Evolutionary conservation across 2,329 filamentous ascomycete genomes (phyloP).

Genomic region (Lecanoromycetidae sp.): DNA sequence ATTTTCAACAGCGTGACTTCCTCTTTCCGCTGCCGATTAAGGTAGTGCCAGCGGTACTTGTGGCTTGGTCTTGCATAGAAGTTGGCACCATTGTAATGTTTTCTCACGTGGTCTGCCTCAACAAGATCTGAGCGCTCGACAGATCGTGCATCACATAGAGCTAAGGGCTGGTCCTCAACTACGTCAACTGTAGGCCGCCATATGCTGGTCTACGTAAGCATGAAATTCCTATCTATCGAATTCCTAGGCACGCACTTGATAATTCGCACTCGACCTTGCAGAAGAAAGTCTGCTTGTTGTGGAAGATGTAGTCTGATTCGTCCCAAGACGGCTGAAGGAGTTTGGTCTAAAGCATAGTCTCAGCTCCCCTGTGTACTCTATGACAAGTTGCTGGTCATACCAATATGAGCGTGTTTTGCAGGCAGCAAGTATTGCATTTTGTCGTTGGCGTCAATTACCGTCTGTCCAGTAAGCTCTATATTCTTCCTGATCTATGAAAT

Average conservation of each 20-base stretch:
- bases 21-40: constrained; percentile 10
- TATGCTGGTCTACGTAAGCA: constrained; percentile 3
- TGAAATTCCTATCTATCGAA: background rate
- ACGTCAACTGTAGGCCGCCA: constrained; percentile 12
- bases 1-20: constrained; percentile 14
- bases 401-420: constrained; percentile 4
- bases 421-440: background rate
- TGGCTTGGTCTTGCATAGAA: constrained; percentile 5
- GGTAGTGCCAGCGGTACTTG: constrained; percentile 13
- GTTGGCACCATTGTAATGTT: constrained; percentile 8
- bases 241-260: constrained; percentile 1
- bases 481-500: constrained; percentile 6
- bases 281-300: background rate
- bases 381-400: background rate
- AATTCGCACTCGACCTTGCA: constrained; percentile 6
- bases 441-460: constrained; percentile 2
- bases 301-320: constrained; percentile 1
- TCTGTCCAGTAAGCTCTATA: background rate
- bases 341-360: background rate
- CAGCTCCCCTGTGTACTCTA: background rate
- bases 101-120: constrained; percentile 9
- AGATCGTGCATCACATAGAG: constrained; percentile 10
- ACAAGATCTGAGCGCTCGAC: constrained; percentile 9
- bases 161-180: constrained; percentile 12
- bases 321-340: background rate